These are phyloP conservation scores for Phytophthora chlamydospora DNA, from an alignment of 352 stramenopile species.

Conservation along the genomic window DNA sequence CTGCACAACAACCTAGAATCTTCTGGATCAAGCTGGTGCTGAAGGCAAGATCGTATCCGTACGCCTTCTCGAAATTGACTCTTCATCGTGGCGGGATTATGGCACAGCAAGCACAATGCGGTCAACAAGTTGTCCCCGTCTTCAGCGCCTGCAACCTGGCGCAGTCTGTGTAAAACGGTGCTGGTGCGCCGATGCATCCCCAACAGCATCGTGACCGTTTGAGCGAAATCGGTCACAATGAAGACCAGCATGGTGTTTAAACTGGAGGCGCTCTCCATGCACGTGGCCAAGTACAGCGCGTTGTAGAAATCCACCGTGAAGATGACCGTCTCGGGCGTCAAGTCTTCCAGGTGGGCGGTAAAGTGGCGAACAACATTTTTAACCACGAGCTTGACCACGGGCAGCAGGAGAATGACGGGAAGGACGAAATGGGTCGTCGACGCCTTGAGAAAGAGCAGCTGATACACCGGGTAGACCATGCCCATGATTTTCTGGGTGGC, in stretches of 20 bases:
- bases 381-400: constrained; percentile 33
- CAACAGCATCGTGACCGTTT: background rate
- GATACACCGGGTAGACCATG: constrained; percentile 17
- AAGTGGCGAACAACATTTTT: constrained; percentile 29
- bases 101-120: no score
- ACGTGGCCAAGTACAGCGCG: constrained; percentile 40
- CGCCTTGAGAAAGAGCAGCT: background rate
- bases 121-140: no score
- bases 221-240: constrained; percentile 6
- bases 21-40: no score
- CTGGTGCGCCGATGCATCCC: background rate
- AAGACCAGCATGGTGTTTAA: constrained; percentile 2
- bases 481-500: constrained; percentile 4
- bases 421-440: background rate
- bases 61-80: no score
- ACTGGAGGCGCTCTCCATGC: constrained; percentile 39
- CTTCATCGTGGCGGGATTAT: no score
- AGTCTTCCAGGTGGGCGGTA: constrained; percentile 34
- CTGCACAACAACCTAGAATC: no score
- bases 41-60: no score
- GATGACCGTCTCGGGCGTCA: constrained; percentile 43
- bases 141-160: no score
- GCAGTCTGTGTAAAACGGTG: no score
- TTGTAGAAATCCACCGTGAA: constrained; percentile 54
- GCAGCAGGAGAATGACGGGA: constrained; percentile 9